These are phyloP conservation scores for Vitellaria paradoxa DNA, from an alignment of 179 eudicot species.

Conservation along the genomic window DNA sequence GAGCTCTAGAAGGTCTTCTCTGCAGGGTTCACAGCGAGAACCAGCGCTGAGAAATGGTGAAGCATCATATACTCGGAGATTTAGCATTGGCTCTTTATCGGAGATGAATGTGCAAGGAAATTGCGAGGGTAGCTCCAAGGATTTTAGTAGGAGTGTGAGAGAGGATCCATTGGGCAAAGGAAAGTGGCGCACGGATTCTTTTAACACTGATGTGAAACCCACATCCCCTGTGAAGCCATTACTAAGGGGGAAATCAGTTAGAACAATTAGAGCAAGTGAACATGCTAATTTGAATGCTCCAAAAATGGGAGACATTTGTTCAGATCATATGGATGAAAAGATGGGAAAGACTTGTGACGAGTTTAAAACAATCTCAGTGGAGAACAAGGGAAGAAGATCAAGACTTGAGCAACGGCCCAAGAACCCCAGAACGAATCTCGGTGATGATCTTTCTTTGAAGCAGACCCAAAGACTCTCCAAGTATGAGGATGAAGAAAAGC, in stretches of 20 bases:
- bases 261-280: slow-evolving; percentile 58
- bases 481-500: not conserved
- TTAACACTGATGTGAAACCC: slow-evolving; percentile 40
- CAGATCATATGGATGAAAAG: slow-evolving; percentile 15
- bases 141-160: slow-evolving; percentile 23
- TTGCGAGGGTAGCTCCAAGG: slow-evolving; percentile 30
- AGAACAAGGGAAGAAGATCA: not conserved
- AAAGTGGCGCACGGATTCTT: slow-evolving; percentile 35
- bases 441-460: slow-evolving; percentile 4
- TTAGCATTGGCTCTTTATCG: slow-evolving; percentile 40
- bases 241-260: slow-evolving; percentile 67
- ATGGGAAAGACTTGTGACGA: slow-evolving; percentile 2
- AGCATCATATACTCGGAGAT: slow-evolving; percentile 35
- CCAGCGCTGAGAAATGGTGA: slow-evolving; percentile 23
- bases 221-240: slow-evolving; percentile 29
- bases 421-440: slow-evolving; percentile 8
- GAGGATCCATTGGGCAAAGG: slow-evolving; percentile 29
- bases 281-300: slow-evolving; percentile 13
- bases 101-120: slow-evolving; percentile 41
- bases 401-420: not conserved
- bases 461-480: slow-evolving; percentile 4
- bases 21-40: slow-evolving; percentile 21
- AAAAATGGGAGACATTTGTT: slow-evolving; percentile 13
- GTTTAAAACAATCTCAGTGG: not conserved
- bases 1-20: slow-evolving; percentile 13